Evolutionary conservation across 2,329 filamentous ascomycete genomes (phyloP).

Genomic region (Diaporthe sp.): DNA sequence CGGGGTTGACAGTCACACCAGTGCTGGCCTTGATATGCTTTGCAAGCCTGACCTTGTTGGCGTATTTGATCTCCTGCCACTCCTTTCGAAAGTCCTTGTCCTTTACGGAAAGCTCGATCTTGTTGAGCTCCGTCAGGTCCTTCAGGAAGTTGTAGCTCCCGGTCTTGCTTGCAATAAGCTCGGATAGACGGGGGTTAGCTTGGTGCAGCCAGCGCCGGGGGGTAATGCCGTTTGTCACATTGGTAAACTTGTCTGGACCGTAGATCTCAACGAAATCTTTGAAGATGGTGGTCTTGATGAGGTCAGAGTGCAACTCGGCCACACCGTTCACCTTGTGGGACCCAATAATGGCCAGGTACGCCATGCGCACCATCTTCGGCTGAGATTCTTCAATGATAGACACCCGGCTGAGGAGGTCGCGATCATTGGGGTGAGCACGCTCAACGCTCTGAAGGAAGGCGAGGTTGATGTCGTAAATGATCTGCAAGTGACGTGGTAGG

Average conservation of each 20-base stretch:
- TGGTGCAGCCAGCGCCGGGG: conserved; percentile 97
- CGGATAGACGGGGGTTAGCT: conserved; percentile 92
- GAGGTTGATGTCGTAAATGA: conserved; percentile 98
- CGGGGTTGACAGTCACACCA: conserved; percentile 86
- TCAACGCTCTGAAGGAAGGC: conserved; percentile 93
- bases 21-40: conserved; percentile 89
- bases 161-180: conserved; percentile 90
- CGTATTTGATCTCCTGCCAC: conserved; percentile 96
- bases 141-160: conserved; percentile 89
- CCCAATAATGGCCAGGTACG: conserved; percentile 92
- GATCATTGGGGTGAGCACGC: conserved; percentile 88
- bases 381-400: conserved; percentile 98
- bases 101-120: conserved; percentile 85
- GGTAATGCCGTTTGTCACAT: conserved; percentile 98
- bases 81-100: conserved; percentile 93
- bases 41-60: conserved; percentile 93
- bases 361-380: conserved; percentile 99
- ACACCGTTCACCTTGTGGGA: conserved; percentile 99
- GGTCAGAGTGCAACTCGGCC: conserved; percentile 95
- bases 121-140: conserved; percentile 87
- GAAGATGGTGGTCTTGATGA: conserved; percentile 99
- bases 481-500: conserved; percentile 92
- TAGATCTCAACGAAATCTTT: conserved; percentile 98
- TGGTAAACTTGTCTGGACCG: conserved; percentile 97
- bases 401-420: conserved; percentile 87